Evolutionary conservation across 768 basidiomycete species (phyloP).

Genomic region (Mycena venus): DNA sequence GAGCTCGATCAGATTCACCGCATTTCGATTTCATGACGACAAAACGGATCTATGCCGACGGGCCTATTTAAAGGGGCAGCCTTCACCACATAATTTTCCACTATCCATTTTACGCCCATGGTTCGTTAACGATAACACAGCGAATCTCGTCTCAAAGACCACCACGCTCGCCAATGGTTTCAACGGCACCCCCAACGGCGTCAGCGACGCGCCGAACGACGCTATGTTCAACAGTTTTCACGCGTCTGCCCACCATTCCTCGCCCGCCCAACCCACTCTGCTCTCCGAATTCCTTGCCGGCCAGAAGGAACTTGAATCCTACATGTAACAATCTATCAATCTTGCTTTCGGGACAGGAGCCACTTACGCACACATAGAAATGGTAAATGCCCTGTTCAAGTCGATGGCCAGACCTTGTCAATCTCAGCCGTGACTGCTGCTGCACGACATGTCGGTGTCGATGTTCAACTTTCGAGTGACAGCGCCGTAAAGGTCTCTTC

Average conservation of each 20-base stretch:
- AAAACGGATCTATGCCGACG: slow-evolving; percentile 24
- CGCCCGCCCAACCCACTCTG: slow-evolving; percentile 29
- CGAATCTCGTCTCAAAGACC: background rate
- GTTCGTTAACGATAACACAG: slow-evolving; percentile 20
- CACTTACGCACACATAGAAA: slow-evolving; percentile 49
- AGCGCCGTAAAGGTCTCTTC: slow-evolving; percentile 15
- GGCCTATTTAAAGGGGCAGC: slow-evolving; percentile 12
- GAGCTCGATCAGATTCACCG: background rate
- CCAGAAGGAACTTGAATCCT: slow-evolving; percentile 65
- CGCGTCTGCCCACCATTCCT: background rate
- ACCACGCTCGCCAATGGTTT: slow-evolving; percentile 6
- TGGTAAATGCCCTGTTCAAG: slow-evolving; percentile 62
- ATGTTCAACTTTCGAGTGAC: slow-evolving; percentile 48
- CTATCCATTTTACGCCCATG: slow-evolving; percentile 1
- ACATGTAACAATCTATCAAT: slow-evolving; percentile 57
- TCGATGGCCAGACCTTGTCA: slow-evolving; percentile 76
- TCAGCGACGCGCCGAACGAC: background rate
- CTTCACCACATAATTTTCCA: background rate
- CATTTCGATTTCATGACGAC: background rate
- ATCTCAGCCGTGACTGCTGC: slow-evolving; percentile 77
- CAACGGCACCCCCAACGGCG: background rate
- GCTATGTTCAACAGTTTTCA: background rate
- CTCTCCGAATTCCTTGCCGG: slow-evolving; percentile 59
- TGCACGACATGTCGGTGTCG: slow-evolving; percentile 65
- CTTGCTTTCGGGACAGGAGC: slow-evolving; percentile 1